Percentiles rank a stretch among this genome's conserved stretches.
phyloP scores from a whole-genome alignment of 2,329 filamentous ascomycete genomes.

The Beauveria caledonica region DNA sequence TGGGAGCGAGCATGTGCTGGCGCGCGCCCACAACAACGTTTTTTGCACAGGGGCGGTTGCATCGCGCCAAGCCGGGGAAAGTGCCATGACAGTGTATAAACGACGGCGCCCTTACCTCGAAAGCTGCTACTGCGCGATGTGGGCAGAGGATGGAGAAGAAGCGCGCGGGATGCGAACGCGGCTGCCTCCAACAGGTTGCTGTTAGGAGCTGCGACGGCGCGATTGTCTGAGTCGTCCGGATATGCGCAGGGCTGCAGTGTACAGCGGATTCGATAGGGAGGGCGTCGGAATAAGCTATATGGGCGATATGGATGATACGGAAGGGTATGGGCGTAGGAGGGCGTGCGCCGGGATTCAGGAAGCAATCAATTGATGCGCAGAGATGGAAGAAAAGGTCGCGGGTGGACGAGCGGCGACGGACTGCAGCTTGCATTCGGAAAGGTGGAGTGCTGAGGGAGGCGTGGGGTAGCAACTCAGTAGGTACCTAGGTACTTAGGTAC shows the following conservation, averaged over 20 bases:
- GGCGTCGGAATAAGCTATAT: not conserved
- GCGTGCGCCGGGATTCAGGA: not conserved
- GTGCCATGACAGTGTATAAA: not conserved
- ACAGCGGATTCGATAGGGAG: not conserved
- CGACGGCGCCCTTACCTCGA: not conserved
- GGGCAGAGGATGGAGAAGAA: not conserved
- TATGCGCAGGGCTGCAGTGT: slow-evolving; percentile 2
- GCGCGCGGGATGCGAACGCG: not conserved
- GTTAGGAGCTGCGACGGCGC: not conserved
- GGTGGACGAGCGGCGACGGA: not conserved
- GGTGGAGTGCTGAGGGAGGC: slow-evolving; percentile 2
- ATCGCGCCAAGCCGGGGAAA: not conserved
- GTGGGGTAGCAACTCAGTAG: not conserved
- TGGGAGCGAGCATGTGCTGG: slow-evolving; percentile 6
- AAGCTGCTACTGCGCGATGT: not conserved
- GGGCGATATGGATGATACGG: too few species aligned
- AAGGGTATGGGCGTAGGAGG: not conserved
- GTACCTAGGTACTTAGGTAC: not conserved
- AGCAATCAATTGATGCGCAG: slow-evolving; percentile 9
- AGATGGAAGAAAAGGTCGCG: not conserved
- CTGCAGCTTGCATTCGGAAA: not conserved
- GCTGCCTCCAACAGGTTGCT: not conserved
- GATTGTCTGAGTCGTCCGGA: not conserved
- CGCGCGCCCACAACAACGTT: not conserved
- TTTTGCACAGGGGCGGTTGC: not conserved